A percentile compares a stretch with the other conserved stretches of the same genome.
Evolutionary conservation across 306 rosid genomes (phyloP).

Genomic region (Fragaria vesca): DNA sequence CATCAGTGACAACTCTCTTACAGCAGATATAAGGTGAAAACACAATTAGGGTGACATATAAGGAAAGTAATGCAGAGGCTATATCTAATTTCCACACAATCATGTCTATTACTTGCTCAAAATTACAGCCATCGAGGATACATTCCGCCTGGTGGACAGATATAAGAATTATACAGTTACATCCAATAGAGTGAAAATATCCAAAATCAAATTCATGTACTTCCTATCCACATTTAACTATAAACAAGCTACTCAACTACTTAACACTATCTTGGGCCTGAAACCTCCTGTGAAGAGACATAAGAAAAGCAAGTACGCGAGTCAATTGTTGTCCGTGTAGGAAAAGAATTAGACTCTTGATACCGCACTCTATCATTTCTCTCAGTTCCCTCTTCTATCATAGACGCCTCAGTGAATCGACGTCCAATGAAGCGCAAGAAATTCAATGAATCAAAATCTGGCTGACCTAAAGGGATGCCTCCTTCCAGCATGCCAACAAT

Average conservation of each 20-base stretch:
- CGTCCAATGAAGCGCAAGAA: slow-evolving; percentile 86
- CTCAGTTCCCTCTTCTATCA: slow-evolving; percentile 47
- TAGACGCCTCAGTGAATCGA: slow-evolving; percentile 71
- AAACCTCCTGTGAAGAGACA: slow-evolving; percentile 72
- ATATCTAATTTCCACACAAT: not conserved
- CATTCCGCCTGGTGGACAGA: slow-evolving; percentile 13
- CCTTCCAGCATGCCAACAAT: slow-evolving; percentile 90
- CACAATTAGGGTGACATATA: not conserved
- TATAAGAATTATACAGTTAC: not conserved
- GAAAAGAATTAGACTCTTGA: slow-evolving; percentile 36
- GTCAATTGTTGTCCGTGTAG: slow-evolving; percentile 29
- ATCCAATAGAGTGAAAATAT: slow-evolving; percentile 7
- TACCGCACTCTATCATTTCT: slow-evolving; percentile 19
- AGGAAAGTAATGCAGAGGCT: not conserved
- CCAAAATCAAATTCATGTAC: slow-evolving; percentile 17
- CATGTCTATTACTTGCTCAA: slow-evolving; percentile 1
- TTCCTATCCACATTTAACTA: slow-evolving; percentile 22
- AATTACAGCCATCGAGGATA: slow-evolving; percentile 3
- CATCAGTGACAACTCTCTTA: not conserved
- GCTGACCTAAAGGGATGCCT: slow-evolving; percentile 53
- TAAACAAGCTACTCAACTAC: not conserved
- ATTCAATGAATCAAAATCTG: slow-evolving; percentile 67
- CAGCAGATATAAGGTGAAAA: not conserved
- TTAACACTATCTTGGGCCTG: slow-evolving; percentile 79
- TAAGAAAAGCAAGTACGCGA: slow-evolving; percentile 47